Percentiles rank a stretch among this genome's conserved stretches.
These are phyloP conservation scores for Circinella minor DNA, from an alignment of 371 early-diverging fungal genomes.

Conservation along the genomic window DNA sequence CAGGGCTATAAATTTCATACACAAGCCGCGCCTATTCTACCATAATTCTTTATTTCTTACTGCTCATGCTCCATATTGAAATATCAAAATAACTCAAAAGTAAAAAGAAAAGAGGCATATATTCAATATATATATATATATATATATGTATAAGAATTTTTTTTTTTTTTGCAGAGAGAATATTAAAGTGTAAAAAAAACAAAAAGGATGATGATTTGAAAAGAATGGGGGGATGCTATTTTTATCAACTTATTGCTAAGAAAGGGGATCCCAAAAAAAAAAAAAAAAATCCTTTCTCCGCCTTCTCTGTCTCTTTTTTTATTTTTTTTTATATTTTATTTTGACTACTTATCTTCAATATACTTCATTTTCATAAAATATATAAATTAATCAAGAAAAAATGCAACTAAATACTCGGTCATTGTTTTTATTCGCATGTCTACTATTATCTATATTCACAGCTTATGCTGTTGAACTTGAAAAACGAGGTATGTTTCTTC, in stretches of 20 bases:
- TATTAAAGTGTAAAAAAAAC: background rate
- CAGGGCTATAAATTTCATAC: no score
- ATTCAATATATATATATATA: no score
- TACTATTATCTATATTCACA: background rate
- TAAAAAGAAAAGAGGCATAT: no score
- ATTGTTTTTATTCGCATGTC: conserved; percentile 6
- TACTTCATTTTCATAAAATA: no score
- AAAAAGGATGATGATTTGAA: background rate
- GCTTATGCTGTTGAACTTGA: conserved; percentile 3
- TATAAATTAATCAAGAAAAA: background rate
- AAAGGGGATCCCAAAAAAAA: conserved; percentile 6
- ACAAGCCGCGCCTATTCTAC: no score
- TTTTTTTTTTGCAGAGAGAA: no score
- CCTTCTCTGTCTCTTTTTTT: conserved; percentile 7
- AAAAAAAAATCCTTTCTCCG: background rate
- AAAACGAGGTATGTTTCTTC: conserved; percentile 12
- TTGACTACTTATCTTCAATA: no score
- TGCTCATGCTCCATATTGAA: no score
- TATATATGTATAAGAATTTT: no score
- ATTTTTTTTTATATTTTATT: background rate
- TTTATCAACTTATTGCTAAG: conserved; percentile 2
- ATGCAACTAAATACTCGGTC: conserved; percentile 5
- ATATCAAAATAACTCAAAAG: no score
- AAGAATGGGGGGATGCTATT: conserved; percentile 1
- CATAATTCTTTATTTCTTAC: no score